These are phyloP conservation scores for Boletellus emodensis DNA, from an alignment of 768 basidiomycete genomes.

Conservation along the genomic window DNA sequence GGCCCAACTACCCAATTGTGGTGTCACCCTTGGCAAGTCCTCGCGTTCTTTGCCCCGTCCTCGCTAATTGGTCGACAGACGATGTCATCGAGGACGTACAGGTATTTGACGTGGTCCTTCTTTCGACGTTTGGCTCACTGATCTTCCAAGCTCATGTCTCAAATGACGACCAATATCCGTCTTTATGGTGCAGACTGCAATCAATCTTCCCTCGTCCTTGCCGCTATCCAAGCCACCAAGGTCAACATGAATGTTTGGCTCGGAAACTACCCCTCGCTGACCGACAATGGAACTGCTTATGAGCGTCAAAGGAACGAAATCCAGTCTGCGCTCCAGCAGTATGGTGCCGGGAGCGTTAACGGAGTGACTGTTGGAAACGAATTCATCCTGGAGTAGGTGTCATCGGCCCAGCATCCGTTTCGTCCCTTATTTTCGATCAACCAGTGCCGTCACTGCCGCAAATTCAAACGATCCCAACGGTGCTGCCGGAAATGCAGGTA, in stretches of 20 bases:
- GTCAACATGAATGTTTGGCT: slow-evolving; percentile 79
- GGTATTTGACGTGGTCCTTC: slow-evolving; percentile 34
- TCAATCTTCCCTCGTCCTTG: slow-evolving; percentile 74
- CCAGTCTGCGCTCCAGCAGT: slow-evolving; percentile 64
- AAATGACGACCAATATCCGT: slow-evolving; percentile 76
- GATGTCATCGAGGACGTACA: slow-evolving; percentile 70
- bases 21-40: slow-evolving; percentile 42
- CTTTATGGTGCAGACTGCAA: slow-evolving; percentile 89
- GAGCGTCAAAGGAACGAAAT: slow-evolving; percentile 66
- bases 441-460: slow-evolving; percentile 55
- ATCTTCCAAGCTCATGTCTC: slow-evolving; percentile 63
- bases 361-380: slow-evolving; percentile 94
- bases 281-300: slow-evolving; percentile 69
- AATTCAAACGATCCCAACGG: slow-evolving; percentile 54
- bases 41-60: neutral
- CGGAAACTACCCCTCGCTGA: slow-evolving; percentile 61
- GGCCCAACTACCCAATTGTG: slow-evolving; percentile 69
- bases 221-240: slow-evolving; percentile 88
- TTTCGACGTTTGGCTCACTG: slow-evolving; percentile 7
- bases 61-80: slow-evolving; percentile 26
- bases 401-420: neutral
- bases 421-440: slow-evolving; percentile 1
- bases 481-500: slow-evolving; percentile 46
- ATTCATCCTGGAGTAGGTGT: slow-evolving; percentile 70
- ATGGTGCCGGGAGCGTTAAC: slow-evolving; percentile 67